Percentiles rank a stretch among this genome's conserved stretches.
These are phyloP conservation scores for Paramecium biaurelia DNA, from an alignment of 73 alveolate genomes.

Conservation along the genomic window DNA sequence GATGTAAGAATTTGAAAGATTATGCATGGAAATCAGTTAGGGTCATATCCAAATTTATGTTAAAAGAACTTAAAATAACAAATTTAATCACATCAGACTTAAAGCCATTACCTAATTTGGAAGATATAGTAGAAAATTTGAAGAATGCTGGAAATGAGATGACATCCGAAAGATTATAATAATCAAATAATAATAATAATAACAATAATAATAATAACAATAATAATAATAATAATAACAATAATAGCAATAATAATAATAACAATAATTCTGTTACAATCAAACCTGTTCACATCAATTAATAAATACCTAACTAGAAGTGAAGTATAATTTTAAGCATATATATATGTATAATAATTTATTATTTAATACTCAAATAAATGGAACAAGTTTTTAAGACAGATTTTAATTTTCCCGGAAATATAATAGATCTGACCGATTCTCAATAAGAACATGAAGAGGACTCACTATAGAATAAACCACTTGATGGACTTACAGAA, in stretches of 20 bases:
- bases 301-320: neutral
- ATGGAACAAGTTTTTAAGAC: neutral
- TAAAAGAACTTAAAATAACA: conserved; percentile 3
- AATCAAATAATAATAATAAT: neutral
- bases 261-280: neutral
- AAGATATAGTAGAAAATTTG: neutral
- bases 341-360: neutral
- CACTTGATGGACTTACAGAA: neutral
- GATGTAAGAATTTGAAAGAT: conserved; percentile 9
- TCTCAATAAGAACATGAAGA: neutral
- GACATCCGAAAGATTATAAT: neutral
- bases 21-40: conserved; percentile 52
- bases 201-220: neutral
- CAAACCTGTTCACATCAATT: neutral
- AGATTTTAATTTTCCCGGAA: neutral
- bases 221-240: too few relatives aligned
- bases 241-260: too few relatives aligned
- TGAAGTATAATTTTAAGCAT: neutral
- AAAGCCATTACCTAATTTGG: conserved; percentile 45
- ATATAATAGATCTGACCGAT: neutral
- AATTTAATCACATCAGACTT: neutral
- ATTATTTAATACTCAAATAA: neutral
- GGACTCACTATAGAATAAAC: neutral
- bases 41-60: neutral
- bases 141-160: neutral